Conservation (phyloP, 352 stramenopile genomes). For the Globisporangium spiculum region DNA sequence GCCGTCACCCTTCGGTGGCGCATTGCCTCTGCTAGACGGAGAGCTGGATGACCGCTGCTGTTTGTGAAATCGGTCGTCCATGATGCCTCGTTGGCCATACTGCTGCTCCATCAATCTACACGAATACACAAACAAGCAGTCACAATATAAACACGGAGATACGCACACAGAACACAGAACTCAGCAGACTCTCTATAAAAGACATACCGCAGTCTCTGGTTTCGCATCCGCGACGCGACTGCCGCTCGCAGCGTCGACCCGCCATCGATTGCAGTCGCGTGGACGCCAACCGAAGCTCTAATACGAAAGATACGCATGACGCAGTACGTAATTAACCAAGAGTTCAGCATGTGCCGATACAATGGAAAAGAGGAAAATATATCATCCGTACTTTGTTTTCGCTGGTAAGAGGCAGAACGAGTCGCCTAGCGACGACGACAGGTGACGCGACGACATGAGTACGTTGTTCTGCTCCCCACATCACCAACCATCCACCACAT, state of each 20-base stretch:
- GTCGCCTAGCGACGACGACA: constrained; percentile 80
- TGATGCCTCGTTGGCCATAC: constrained; percentile 38
- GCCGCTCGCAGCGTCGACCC: constrained; percentile 72
- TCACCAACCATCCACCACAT: not conserved
- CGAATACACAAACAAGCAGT: not conserved
- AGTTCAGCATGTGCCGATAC: not conserved
- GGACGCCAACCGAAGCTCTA: constrained; percentile 50
- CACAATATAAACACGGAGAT: too few species aligned
- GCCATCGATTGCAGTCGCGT: constrained; percentile 70
- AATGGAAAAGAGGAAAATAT: not conserved
- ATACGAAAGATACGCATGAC: not conserved
- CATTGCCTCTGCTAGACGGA: constrained; percentile 3
- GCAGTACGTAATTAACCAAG: not conserved
- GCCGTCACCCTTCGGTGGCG: not conserved
- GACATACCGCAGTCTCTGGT: constrained; percentile 61
- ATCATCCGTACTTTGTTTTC: constrained; percentile 28
- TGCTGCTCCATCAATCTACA: constrained; percentile 82
- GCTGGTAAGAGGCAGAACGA: constrained; percentile 81
- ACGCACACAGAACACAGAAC: not conserved
- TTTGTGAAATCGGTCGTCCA: constrained; percentile 31
- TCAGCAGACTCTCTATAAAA: too few species aligned
- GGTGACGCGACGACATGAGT: constrained; percentile 71
- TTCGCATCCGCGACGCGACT: constrained; percentile 79
- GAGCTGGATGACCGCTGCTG: constrained; percentile 20
- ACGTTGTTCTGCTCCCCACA: constrained; percentile 35